phyloP scores from a whole-genome alignment of 2,329 filamentous ascomycete genomes.

The Fusarium azukiicola region DNA sequence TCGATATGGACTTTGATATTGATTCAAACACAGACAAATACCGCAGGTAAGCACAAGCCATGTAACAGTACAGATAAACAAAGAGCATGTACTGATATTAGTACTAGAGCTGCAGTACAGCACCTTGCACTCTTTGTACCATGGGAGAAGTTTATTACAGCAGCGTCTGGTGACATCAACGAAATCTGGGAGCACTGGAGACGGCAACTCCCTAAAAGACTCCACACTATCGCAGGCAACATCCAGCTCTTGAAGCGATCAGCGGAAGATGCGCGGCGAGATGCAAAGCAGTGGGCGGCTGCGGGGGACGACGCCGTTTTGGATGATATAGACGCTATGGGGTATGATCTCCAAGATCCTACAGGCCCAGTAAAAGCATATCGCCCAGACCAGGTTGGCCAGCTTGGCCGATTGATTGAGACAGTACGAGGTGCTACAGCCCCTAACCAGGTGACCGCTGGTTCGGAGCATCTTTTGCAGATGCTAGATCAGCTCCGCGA shows the following conservation, averaged over 20 bases:
- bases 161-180: background rate
- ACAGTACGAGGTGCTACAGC: background rate
- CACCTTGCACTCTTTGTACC: background rate
- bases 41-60: slow-evolving; percentile 1
- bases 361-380: background rate
- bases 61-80: background rate
- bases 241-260: slow-evolving; percentile 26
- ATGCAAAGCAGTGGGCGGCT: slow-evolving; percentile 18
- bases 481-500: background rate
- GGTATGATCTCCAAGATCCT: background rate
- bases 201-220: background rate
- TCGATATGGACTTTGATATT: slow-evolving; percentile 23
- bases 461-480: background rate
- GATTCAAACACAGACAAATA: background rate
- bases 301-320: background rate
- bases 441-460: background rate
- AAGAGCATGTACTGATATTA: background rate
- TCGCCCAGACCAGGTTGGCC: slow-evolving; percentile 1
- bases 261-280: slow-evolving; percentile 18
- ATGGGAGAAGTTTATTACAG: background rate
- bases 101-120: background rate
- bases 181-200: background rate
- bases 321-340: slow-evolving; percentile 4
- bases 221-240: slow-evolving; percentile 14
- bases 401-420: background rate